Evolutionary conservation across 495 filamentous ascomycete species (phyloP), one percentile per base, ranked within the genome.

Genomic region (Aspergillus steynii): DNA sequence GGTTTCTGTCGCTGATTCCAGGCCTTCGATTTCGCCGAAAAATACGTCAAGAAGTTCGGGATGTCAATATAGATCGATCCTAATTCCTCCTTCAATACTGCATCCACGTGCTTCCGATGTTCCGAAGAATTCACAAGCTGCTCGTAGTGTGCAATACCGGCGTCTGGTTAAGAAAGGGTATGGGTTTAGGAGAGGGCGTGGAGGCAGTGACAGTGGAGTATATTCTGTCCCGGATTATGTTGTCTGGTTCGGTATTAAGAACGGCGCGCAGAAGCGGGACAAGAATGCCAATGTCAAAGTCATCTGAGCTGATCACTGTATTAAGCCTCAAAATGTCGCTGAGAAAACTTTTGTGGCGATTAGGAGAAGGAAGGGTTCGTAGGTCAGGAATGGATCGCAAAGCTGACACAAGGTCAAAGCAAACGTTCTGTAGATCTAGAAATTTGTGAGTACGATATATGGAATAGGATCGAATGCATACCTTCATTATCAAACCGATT

Each of bases 41-140:
- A 32, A 53, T 26, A 32, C 49, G 1, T 59, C 57, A n/a, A n/a
- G 50, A 59, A 59, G 3, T 32, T 32, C 28, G 29, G 32, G 4
- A 59, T 28, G 20, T 42, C 58, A 20, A 48, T 31, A 31, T 60
- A 54, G 14, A 54, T 60, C n/a, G 34, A 29, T 3, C 58, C 58
- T 15, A 60, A 29, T 29, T 60, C 58, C 15, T 60, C 58, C 58
- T 60, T 60, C 26, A 60, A 29, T 2, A 60, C 50, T 4, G 7
- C 27, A 27, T 60, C 50, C 3, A 60, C 32, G 28, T 53, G 37
- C 12, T 53, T 60, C 7, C 58, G 58, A n/a, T 54, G 58, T 29
- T 54, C 58, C 0, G 58, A 60, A 27, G 58, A 60, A 20, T 60
- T 60, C 12, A 53, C 58, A 60, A 53, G 28, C 49, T 53, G 50